Evolutionary conservation across 164 flowering plant genomes (phyloP).

Genomic region (Piper betle): DNA sequence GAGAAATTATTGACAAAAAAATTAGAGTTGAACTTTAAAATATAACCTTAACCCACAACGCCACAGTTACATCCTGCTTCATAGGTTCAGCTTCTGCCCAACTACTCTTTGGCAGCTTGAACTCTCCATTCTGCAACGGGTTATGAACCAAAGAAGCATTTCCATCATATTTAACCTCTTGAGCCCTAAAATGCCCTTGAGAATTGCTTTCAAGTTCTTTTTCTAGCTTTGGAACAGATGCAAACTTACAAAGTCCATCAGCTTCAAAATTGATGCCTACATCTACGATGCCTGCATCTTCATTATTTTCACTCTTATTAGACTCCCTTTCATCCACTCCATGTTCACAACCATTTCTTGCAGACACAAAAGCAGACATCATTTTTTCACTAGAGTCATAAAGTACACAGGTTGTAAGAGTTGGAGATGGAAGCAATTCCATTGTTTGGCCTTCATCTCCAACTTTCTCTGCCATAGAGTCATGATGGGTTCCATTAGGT

Average conservation of each 20-base stretch:
- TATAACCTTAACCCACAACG: conserved; percentile 88
- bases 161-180: conserved; percentile 20
- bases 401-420: background rate
- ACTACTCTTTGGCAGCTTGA: conserved; percentile 19
- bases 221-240: conserved; percentile 17
- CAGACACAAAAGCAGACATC: conserved; percentile 12
- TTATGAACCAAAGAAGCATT: background rate
- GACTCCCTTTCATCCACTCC: conserved; percentile 13
- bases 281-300: conserved; percentile 14
- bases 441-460: background rate
- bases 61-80: conserved; percentile 50
- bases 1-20: background rate
- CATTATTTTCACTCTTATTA: conserved; percentile 15
- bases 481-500: conserved; percentile 1
- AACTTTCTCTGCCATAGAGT: background rate
- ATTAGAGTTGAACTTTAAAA: background rate
- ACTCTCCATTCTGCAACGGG: conserved; percentile 26
- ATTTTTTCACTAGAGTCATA: conserved; percentile 14
- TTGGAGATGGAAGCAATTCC: background rate
- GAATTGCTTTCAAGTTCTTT: conserved; percentile 11
- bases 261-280: conserved; percentile 21
- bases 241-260: conserved; percentile 17
- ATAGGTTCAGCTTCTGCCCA: conserved; percentile 32
- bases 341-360: conserved; percentile 9
- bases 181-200: conserved; percentile 13